Conservation (phyloP, 2,329 filamentous ascomycete species). For the Scleromitrula shiraiana region DNA sequence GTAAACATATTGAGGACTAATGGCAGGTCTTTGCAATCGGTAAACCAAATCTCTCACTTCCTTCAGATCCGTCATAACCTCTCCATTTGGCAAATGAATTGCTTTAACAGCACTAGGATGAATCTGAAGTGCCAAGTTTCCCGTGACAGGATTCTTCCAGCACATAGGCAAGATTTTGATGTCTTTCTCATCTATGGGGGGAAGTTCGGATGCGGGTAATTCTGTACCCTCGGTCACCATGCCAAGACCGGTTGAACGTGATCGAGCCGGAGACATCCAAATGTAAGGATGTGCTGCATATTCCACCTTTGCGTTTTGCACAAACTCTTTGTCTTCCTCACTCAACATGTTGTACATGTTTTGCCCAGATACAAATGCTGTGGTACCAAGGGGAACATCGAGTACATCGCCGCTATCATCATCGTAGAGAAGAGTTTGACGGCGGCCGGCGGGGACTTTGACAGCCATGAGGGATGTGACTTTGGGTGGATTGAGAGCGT, state of each 20-base stretch:
- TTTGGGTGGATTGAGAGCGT: conserved; percentile 64
- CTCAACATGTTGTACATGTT: conserved; percentile 62
- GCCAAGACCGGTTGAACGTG: conserved; percentile 62
- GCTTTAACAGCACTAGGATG: conserved; percentile 65
- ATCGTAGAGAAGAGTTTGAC: conserved; percentile 64
- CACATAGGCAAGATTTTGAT: conserved; percentile 68
- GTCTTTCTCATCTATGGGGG: conserved; percentile 55
- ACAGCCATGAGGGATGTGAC: conserved; percentile 69
- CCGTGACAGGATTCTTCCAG: conserved; percentile 69
- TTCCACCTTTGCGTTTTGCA: conserved; percentile 57
- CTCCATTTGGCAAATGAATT: conserved; percentile 59
- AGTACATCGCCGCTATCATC: conserved; percentile 60
- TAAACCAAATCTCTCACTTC: conserved; percentile 65
- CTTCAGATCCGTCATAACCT: conserved; percentile 58
- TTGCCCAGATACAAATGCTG: conserved; percentile 66
- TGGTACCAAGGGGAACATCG: conserved; percentile 64
- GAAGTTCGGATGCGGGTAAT: conserved; percentile 49
- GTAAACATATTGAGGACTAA: conserved; percentile 61
- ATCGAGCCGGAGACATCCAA: conserved; percentile 67
- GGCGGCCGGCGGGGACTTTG: conserved; percentile 57
- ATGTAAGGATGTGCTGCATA: conserved; percentile 76
- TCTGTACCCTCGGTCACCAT: conserved; percentile 60
- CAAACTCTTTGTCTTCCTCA: conserved; percentile 59
- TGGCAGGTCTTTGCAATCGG: conserved; percentile 62
- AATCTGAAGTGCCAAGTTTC: conserved; percentile 61